Base-by-base conservation (phyloP, 2,329 filamentous ascomycete species). In the Cladosporium austrohemisphaericum region DNA sequence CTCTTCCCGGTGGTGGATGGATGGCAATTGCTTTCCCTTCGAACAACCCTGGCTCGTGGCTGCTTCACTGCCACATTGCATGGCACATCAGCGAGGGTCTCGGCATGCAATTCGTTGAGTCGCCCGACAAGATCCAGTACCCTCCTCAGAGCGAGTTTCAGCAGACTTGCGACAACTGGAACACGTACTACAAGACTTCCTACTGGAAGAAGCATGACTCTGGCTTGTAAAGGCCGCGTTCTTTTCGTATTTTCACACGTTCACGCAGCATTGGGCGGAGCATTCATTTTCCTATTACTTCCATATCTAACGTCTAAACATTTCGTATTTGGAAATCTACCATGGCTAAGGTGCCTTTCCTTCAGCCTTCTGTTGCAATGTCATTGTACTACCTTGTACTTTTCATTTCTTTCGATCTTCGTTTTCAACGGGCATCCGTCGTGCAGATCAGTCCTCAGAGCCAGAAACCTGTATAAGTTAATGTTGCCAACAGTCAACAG, bases 21-120 rank as follows among this genome's bases (percentile, higher is more conserved):
- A 58, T 79, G 11, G 71, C 72, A 3, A 60, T 79, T 3, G 75
- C 68, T 0, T 78, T 76, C 57, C 57, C 70, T 50, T 68, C 74
- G 1, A 72, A 80, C 59, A 78, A 78, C 58, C 76, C 76, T 0
- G 76, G 76, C 11, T 70, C 77, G 22, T 80, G 75, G 66, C 62
- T 47, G 18, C 54, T 55, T 8, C 45, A 50, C 36, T 56, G 57
- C 32, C 52, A 60, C 38, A 61, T 60, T 23, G 59, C 59, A 9
- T 63, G 59, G 59, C 60, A 63, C 40, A 55, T 60, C 5, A 54
- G 54, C 11, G 56, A 57, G 9, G 60, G 60, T 19, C 52, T 62
- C 18, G 55, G 56, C 19, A 41, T 60, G 49, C 58, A 63, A 26
- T 63, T 63, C 41, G 33, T 63, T 43, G 60, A 62, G 32, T 29